These are phyloP conservation scores for Pseudonitzschia delicatissima DNA, from an alignment of 108 stramenopile species.

Conservation along the genomic window DNA sequence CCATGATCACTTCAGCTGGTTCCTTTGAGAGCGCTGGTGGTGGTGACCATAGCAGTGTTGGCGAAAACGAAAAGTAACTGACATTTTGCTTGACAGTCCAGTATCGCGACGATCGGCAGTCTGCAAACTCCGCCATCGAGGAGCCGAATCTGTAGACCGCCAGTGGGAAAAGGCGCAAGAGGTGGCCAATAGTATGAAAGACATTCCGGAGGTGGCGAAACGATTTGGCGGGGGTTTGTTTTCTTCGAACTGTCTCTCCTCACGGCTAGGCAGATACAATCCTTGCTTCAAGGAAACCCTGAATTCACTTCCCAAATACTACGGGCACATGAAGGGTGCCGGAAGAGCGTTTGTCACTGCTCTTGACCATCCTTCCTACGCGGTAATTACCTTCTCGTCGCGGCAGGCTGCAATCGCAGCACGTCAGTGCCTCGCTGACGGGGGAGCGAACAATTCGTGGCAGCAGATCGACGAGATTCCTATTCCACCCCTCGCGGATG, in stretches of 20 bases:
- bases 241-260: background rate
- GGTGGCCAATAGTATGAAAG: slow-evolving; percentile 2
- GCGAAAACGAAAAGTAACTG: background rate
- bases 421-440: slow-evolving; percentile 71
- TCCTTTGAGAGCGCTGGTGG: background rate
- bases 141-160: background rate
- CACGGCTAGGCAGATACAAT: background rate
- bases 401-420: slow-evolving; percentile 86
- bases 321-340: slow-evolving; percentile 1
- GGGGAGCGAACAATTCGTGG: slow-evolving; percentile 65
- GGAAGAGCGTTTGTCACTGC: slow-evolving; percentile 22
- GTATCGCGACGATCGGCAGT: background rate
- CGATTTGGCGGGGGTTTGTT: background rate
- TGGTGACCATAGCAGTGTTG: background rate
- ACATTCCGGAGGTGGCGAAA: background rate
- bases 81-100: background rate
- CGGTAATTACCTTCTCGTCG: slow-evolving; percentile 75
- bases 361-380: slow-evolving; percentile 55
- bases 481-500: slow-evolving; percentile 84
- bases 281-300: slow-evolving; percentile 6
- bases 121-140: background rate
- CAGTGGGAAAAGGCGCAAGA: slow-evolving; percentile 6
- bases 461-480: slow-evolving; percentile 55
- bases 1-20: background rate
- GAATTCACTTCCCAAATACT: slow-evolving; percentile 6